Conservation (phyloP, 345 rosid species). For the Lenwebbia sp. region DNA sequence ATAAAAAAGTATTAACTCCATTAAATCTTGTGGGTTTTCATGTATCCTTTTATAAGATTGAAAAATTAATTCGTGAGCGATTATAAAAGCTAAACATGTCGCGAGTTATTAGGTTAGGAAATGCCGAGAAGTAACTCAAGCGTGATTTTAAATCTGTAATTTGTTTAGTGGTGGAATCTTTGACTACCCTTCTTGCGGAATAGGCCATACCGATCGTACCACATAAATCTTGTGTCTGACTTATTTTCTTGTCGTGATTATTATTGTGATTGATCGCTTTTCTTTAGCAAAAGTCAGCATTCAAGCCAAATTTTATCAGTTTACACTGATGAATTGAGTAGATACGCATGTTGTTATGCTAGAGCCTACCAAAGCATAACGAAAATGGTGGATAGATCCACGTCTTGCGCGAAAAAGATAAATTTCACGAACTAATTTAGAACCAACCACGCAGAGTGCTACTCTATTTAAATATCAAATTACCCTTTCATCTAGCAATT, state of each 20-base stretch:
- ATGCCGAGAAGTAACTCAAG: fast-evolving
- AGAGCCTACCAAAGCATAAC: background rate
- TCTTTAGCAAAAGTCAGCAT: background rate
- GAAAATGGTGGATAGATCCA: background rate
- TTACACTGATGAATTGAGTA: background rate
- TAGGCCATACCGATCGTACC: fast-evolving
- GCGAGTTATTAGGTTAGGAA: background rate
- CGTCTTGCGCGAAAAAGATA: background rate
- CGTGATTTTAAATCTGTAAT: background rate
- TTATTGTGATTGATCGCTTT: too few relatives aligned
- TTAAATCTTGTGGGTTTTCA: background rate
- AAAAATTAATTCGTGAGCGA: background rate
- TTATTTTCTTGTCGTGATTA: too few relatives aligned
- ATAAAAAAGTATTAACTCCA: background rate
- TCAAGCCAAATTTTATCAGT: background rate
- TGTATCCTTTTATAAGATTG: background rate
- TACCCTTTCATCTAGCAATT: background rate
- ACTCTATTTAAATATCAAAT: background rate
- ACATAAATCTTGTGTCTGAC: fast-evolving
- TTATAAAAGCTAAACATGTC: background rate
- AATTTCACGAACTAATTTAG: background rate
- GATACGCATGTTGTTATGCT: background rate
- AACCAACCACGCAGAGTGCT: background rate
- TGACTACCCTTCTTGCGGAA: background rate
- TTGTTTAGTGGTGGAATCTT: too few relatives aligned